phyloP scores from a whole-genome alignment of 768 basidiomycete species.

The Psilocybe tampanensis region DNA sequence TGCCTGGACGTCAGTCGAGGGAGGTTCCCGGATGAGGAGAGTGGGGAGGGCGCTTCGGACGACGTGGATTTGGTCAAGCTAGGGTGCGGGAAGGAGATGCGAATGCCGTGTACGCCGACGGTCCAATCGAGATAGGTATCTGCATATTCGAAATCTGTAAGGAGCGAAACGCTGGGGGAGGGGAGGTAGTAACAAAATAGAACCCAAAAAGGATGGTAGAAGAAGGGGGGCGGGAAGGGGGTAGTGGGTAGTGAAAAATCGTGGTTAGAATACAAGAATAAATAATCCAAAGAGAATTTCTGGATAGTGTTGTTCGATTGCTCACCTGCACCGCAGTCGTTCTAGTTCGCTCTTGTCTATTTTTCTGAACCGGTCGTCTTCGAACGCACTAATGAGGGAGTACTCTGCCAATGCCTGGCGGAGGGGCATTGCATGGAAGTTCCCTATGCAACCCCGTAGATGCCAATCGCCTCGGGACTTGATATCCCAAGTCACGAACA shows the following conservation, averaged over 20 bases:
- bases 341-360: slow-evolving; percentile 79
- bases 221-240: no score
- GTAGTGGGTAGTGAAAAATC: neutral
- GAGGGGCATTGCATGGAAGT: slow-evolving; percentile 77
- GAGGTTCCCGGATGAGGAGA: slow-evolving; percentile 65
- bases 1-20: slow-evolving; percentile 57
- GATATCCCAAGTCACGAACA: slow-evolving; percentile 98
- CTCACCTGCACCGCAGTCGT: slow-evolving; percentile 86
- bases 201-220: no score
- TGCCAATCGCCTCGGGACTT: slow-evolving; percentile 60
- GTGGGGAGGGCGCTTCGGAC: slow-evolving; percentile 70
- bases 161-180: slow-evolving; percentile 86
- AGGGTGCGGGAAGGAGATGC: slow-evolving; percentile 86
- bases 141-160: slow-evolving; percentile 91
- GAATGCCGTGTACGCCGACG: slow-evolving; percentile 89
- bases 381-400: slow-evolving; percentile 88
- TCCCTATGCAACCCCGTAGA: slow-evolving; percentile 94
- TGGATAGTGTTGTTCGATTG: neutral
- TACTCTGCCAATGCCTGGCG: slow-evolving; percentile 84
- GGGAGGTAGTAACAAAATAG: no score
- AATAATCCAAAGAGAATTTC: slow-evolving; percentile 1
- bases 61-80: slow-evolving; percentile 55
- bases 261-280: slow-evolving; percentile 3
- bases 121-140: slow-evolving; percentile 91
- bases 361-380: slow-evolving; percentile 83